Evolutionary conservation across 345 rosid species (phyloP), one percentile per base, ranked within the genome.

Genomic region (Mangifera indica): DNA sequence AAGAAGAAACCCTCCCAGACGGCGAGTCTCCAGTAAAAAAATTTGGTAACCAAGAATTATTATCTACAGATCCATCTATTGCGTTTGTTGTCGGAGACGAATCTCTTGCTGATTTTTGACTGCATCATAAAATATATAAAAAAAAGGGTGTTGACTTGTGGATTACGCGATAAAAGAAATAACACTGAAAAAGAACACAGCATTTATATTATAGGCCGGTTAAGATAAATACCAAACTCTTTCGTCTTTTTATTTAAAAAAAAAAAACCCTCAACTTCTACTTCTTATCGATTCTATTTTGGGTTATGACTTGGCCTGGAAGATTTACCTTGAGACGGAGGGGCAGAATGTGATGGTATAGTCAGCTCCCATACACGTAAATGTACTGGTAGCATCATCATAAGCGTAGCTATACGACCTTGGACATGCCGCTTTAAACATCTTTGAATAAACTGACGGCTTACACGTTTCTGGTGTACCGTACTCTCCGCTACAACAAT

Each of bases 301-400:
- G n/a, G n/a, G n/a, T n/a, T n/a, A n/a, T n/a, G n/a, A n/a, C n/a
- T n/a, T n/a, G n/a, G n/a, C n/a, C n/a, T n/a, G n/a, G n/a, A n/a
- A n/a, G n/a, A n/a, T 29, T 72, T 87, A 87, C 93, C 97, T 87
- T 67, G 87, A 77, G 62, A 53, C 76, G 44, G 74, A 85, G 70
- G 93, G 97, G 84, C 97, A 91, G 78, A 88, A 87, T 46, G 97
- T 91, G 63, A 91, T 80, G 15, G 78, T 78, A 73, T 91, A 91
- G 70, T 86, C 88, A 15, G 88, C 86, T 49, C 81, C 83, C n/a
- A 83, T 78, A 72, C 97, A 91, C 10, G 97, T 91, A 72, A 88
- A 91, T 63, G 97, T 91, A 52, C 97, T 88, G 0, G 93, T 75
- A 1, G 87, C 81, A 8, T 91, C 97, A 51, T 91, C 97, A 6